Base-by-base conservation (phyloP, 139 green algal genomes). In the Spirogloea muscicola region DNA sequence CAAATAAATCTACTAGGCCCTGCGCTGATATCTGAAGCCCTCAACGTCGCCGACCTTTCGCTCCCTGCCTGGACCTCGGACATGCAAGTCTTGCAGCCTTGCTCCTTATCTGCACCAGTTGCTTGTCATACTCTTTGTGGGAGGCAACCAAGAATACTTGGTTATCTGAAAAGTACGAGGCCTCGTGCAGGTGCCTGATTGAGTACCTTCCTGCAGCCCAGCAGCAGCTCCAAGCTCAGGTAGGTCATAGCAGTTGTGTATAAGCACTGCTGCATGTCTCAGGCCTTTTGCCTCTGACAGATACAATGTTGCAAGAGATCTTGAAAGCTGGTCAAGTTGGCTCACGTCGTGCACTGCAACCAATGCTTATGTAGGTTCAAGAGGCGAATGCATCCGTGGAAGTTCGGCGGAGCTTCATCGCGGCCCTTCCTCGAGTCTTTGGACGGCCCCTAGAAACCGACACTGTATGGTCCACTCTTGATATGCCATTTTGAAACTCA, bases 391-490 rank as follows among this genome's bases (percentile, higher is more conserved):
- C 13, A 10, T 34, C 59, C 43, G 59, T 58, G 5, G 59, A 68
- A 7, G 37, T 38, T 5, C 3, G 59, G 59, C 43, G 7, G 59
- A 5, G 6, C 6, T 74, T 74, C 49, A 73, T 74, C 9, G 27
- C 21, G 4, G 64, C 64, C 5, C 7, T 74, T 25, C 64, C 64
- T 10, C 27, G 25, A 9, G 10, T 74, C 10, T 74, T 74, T 59
- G 64, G 64, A 13, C 64, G 52, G 4, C 64, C 64, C 13, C 64
- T 74, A n/a, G 64, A 74, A 7, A 36, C 51, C 7, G 64, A 74
- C 5, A 65, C 21, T 25, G 64, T 74, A 42, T n/a, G n/a, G n/a
- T n/a, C n/a, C n/a, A n/a, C n/a, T n/a, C n/a, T n/a, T n/a, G n/a
- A n/a, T n/a, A n/a, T n/a, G n/a, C n/a, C n/a, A n/a, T n/a, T 31